Base-by-base conservation (phyloP, 2,329 filamentous ascomycete genomes). In the Leptographium wingfieldii region DNA sequence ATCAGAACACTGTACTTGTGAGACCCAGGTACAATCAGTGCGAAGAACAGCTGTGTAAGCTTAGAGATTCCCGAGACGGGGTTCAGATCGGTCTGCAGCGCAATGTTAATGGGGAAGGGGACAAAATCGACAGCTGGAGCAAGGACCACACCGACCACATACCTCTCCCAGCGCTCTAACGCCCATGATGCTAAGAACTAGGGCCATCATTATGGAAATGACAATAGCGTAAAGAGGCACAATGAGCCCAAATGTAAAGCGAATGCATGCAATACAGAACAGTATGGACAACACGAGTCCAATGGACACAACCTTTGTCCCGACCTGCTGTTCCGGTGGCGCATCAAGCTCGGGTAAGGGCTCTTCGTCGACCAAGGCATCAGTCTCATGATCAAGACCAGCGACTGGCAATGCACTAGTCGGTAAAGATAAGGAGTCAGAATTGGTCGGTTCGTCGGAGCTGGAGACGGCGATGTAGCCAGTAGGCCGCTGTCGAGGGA, bases 51-150 rank as follows among this genome's bases (percentile, higher is more conserved):
- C 72, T 99, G 94, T 0, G 94, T 95, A 3, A 99, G 80, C 75
- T 99, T 99, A 69, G 88, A 92, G 72, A 97, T 99, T 40, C 94
- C 94, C 1, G 90, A 95, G 2, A 97, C 94, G 0, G 94, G 94
- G 69, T 97, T 97, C 11, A 99, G 79, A 68, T 99, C 94, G 5
- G 94, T 97, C 76, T 63, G 53, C 10, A 57, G 33, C 19, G 35
- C 14, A 14, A 43, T 7, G n/a, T 29, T 5, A 27, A 22, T 16
- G n/a, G 11, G 33, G 6, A 14, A 40, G 3, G 40, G 14, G 2
- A 7, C 2, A 12, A 19, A 1, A 29, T 31, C 12, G 4, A 31
- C 25, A n/a, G 43, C 40, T 19, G 19, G 19, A n/a, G 43, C 10
- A 46, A 9, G 10, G 19, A 46, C 16, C 16, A 46, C 5, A 31